Conservation (phyloP, 2,329 filamentous ascomycete species). For the Fusarium floridanum region DNA sequence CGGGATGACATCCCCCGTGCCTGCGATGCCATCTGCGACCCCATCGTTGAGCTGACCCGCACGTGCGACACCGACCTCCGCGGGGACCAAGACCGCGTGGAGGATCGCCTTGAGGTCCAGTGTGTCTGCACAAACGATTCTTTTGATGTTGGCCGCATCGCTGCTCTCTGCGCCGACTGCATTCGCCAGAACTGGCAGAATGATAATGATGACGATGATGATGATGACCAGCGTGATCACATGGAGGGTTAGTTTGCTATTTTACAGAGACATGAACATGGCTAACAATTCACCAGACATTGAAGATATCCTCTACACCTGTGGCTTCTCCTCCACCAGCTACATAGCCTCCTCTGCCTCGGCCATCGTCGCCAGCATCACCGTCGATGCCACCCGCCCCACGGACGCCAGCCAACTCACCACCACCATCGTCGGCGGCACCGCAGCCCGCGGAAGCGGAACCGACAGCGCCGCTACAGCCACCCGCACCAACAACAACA, state of each 20-base stretch:
- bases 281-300: slow-evolving; percentile 47
- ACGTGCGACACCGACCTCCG: slow-evolving; percentile 52
- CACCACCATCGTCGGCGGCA: slow-evolving; percentile 48
- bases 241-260: slow-evolving; percentile 36
- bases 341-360: slow-evolving; percentile 48
- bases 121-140: slow-evolving; percentile 58
- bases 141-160: slow-evolving; percentile 54
- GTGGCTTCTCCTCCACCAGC: slow-evolving; percentile 50
- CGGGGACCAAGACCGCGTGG: slow-evolving; percentile 48
- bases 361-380: slow-evolving; percentile 44
- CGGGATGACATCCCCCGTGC: slow-evolving; percentile 51
- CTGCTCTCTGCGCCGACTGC: slow-evolving; percentile 55
- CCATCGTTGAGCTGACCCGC: slow-evolving; percentile 52
- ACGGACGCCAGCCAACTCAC: slow-evolving; percentile 52
- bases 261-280: not conserved
- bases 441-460: slow-evolving; percentile 17
- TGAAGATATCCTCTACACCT: slow-evolving; percentile 51
- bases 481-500: slow-evolving; percentile 7
- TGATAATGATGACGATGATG: slow-evolving; percentile 37
- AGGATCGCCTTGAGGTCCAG: slow-evolving; percentile 54
- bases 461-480: slow-evolving; percentile 16
- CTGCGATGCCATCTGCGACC: slow-evolving; percentile 54
- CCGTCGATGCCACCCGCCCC: slow-evolving; percentile 49
- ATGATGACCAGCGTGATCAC: slow-evolving; percentile 33
- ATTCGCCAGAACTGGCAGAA: slow-evolving; percentile 50